Percentiles rank a stretch among this genome's conserved stretches.
These are phyloP conservation scores for Amanita thiersii DNA, from an alignment of 768 basidiomycete genomes.

Conservation along the genomic window DNA sequence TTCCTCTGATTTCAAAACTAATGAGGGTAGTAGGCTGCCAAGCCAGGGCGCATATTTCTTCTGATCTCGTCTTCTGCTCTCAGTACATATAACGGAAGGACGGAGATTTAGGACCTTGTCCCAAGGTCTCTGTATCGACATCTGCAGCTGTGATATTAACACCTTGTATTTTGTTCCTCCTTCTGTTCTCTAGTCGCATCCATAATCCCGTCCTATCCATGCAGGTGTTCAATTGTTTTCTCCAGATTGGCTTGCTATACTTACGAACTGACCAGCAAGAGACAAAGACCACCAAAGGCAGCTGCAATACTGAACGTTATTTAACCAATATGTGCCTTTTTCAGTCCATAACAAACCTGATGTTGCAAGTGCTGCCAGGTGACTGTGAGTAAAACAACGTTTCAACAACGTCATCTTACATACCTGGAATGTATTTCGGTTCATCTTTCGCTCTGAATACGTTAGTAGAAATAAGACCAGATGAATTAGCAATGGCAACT, in stretches of 20 bases:
- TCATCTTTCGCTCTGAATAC: conserved; percentile 43
- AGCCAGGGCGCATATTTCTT: background rate
- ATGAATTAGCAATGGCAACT: conserved; percentile 41
- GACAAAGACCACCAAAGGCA: conserved; percentile 37
- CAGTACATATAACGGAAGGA: conserved; percentile 43
- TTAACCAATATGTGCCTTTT: background rate
- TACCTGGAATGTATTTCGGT: conserved; percentile 39
- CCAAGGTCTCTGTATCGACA: conserved; percentile 34
- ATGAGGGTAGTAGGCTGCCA: conserved; percentile 6
- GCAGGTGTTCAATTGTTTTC: conserved; percentile 3
- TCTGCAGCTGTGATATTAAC: conserved; percentile 32
- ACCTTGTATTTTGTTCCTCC: conserved; percentile 33
- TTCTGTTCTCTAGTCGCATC: conserved; percentile 41
- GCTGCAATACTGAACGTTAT: conserved; percentile 20
- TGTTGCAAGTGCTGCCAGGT: conserved; percentile 28
- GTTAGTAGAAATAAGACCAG: conserved; percentile 44
- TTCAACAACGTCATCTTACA: background rate
- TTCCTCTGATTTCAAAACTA: conserved; percentile 4
- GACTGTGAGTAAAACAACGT: background rate
- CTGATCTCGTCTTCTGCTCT: conserved; percentile 3
- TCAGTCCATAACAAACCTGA: conserved; percentile 23
- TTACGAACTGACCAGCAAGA: conserved; percentile 31
- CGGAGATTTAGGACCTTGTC: conserved; percentile 31
- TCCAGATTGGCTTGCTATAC: conserved; percentile 7
- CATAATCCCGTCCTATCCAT: conserved; percentile 30